A percentile compares a stretch with the other conserved stretches of the same genome.
Conservation (phyloP, 2,329 filamentous ascomycete genomes). For the Byssochlamys sp. region DNA sequence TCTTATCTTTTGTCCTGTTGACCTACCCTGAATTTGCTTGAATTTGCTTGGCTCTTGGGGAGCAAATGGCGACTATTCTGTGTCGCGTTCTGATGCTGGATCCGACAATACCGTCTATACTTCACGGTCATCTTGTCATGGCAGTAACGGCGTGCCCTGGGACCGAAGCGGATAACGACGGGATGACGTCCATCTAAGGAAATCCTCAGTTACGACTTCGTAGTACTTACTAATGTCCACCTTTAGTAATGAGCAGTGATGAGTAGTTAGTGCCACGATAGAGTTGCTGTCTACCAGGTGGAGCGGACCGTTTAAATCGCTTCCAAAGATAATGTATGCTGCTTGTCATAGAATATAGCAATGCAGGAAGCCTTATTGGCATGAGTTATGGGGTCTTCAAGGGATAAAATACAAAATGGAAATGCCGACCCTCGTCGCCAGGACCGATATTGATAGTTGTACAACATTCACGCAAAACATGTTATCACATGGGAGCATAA, state of each 20-base stretch:
- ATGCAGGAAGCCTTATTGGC: background rate
- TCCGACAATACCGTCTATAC: background rate
- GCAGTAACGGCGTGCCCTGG: background rate
- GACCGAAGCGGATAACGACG: background rate
- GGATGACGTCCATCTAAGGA: background rate
- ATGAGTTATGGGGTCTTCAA: background rate
- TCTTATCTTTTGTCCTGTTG: background rate
- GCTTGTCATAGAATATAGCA: background rate
- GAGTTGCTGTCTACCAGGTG: background rate
- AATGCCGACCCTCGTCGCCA: background rate
- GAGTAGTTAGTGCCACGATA: background rate
- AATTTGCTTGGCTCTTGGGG: background rate
- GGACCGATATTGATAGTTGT: background rate
- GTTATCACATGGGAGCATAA: background rate
- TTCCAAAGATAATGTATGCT: background rate
- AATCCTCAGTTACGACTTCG: background rate
- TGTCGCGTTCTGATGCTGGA: background rate
- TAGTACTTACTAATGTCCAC: background rate
- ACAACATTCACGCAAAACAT: background rate
- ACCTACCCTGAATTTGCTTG: background rate
- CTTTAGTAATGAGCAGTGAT: background rate
- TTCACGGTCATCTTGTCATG: background rate
- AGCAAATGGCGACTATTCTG: background rate
- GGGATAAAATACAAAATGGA: background rate
- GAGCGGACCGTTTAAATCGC: background rate